These are phyloP conservation scores for Nevesoporus exiguus DNA, from an alignment of 768 basidiomycete species.

Conservation along the genomic window DNA sequence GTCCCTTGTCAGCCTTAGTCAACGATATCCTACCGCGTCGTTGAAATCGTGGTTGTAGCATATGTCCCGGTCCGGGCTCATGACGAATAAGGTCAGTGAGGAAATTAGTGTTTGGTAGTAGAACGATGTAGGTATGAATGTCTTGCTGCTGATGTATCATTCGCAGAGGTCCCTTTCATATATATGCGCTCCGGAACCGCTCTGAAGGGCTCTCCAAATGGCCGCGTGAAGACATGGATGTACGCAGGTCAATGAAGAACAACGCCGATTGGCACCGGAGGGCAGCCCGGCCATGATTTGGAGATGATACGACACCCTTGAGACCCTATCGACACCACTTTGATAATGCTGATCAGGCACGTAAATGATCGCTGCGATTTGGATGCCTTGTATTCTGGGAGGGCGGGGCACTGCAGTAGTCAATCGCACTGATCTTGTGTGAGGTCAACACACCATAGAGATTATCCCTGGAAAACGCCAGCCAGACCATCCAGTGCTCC, in stretches of 20 bases:
- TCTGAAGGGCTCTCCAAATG: slow-evolving; percentile 21
- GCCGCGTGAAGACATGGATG: slow-evolving; percentile 13
- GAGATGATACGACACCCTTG: background rate
- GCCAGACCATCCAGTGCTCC: slow-evolving; percentile 26
- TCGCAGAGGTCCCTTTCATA: slow-evolving; percentile 6
- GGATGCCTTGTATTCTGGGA: slow-evolving; percentile 5
- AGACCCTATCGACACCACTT: slow-evolving; percentile 13
- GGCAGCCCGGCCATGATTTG: slow-evolving; percentile 12
- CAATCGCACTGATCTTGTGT: background rate
- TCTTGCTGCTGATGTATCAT: slow-evolving; percentile 5
- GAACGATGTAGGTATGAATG: background rate
- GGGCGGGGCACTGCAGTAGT: background rate
- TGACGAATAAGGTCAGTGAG: background rate
- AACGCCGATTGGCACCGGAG: slow-evolving; percentile 17
- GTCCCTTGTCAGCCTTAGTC: background rate
- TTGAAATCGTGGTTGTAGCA: slow-evolving; percentile 7
- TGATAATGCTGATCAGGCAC: background rate
- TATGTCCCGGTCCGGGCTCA: background rate
- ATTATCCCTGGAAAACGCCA: slow-evolving; percentile 6
- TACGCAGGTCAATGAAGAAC: slow-evolving; percentile 13
- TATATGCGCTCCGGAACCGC: slow-evolving; percentile 15
- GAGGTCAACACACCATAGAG: slow-evolving; percentile 5
- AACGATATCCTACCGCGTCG: slow-evolving; percentile 6
- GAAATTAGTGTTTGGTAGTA: background rate
- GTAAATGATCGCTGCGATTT: slow-evolving; percentile 3